These are phyloP conservation scores for Lactarius akahatsu DNA, from an alignment of 768 basidiomycete genomes.

Conservation along the genomic window DNA sequence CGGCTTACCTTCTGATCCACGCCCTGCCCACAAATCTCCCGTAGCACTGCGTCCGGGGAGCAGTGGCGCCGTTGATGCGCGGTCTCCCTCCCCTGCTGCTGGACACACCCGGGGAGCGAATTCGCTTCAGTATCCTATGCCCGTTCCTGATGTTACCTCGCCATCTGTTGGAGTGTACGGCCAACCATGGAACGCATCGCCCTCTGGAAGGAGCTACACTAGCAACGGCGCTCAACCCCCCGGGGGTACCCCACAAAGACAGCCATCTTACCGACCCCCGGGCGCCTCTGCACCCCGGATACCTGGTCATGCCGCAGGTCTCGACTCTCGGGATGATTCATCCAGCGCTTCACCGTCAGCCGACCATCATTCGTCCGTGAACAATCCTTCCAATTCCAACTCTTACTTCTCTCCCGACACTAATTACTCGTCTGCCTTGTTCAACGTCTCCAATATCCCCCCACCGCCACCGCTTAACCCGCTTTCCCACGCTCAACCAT, in stretches of 20 bases:
- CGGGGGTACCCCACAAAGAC: slow-evolving; percentile 16
- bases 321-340: slow-evolving; percentile 21
- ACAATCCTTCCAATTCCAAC: neutral
- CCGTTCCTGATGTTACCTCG: slow-evolving; percentile 21
- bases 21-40: slow-evolving; percentile 8
- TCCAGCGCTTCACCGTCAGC: slow-evolving; percentile 1
- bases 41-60: slow-evolving; percentile 22
- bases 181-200: slow-evolving; percentile 18
- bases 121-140: slow-evolving; percentile 22
- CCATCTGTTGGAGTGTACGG: slow-evolving; percentile 5
- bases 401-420: slow-evolving; percentile 19
- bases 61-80: neutral
- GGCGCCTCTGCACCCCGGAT: slow-evolving; percentile 35
- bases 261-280: slow-evolving; percentile 32
- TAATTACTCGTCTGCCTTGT: neutral
- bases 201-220: slow-evolving; percentile 15
- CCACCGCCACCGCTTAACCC: slow-evolving; percentile 20
- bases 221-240: slow-evolving; percentile 18
- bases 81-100: slow-evolving; percentile 16
- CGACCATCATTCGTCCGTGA: slow-evolving; percentile 17
- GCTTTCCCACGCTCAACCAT: slow-evolving; percentile 3
- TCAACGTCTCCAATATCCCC: slow-evolving; percentile 9
- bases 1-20: slow-evolving; percentile 27
- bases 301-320: slow-evolving; percentile 29
- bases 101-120: slow-evolving; percentile 22